A percentile compares a stretch with the other conserved stretches of the same genome.
phyloP scores from a whole-genome alignment of 2,329 filamentous ascomycete genomes.

The Claviceps sp. region DNA sequence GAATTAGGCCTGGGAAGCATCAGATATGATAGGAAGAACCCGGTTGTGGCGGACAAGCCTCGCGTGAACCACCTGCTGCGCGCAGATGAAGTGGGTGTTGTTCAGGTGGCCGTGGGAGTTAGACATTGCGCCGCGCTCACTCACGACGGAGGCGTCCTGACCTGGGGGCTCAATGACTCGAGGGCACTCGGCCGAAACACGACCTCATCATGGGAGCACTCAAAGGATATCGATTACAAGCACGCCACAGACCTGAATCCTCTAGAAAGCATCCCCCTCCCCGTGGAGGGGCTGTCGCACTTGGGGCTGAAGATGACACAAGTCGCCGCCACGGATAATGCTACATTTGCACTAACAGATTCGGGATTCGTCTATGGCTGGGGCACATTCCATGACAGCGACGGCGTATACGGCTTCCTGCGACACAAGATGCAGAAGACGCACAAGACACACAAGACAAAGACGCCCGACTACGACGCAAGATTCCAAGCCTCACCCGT shows the following conservation, averaged over 20 bases:
- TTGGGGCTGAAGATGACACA: conserved; percentile 42
- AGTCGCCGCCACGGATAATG: conserved; percentile 49
- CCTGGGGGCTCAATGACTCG: conserved; percentile 56
- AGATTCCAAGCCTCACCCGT: conserved; percentile 20
- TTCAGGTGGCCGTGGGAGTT: conserved; percentile 47
- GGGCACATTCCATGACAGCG: conserved; percentile 53
- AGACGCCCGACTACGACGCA: conserved; percentile 11
- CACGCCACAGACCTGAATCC: conserved; percentile 39
- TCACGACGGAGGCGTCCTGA: conserved; percentile 47
- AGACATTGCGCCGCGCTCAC: conserved; percentile 52
- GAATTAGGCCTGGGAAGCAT: conserved; percentile 9
- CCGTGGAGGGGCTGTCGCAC: conserved; percentile 32
- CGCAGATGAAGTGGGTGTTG: conserved; percentile 32
- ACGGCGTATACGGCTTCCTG: conserved; percentile 7
- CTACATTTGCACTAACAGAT: conserved; percentile 56
- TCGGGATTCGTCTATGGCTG: conserved; percentile 61
- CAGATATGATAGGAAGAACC: not conserved
- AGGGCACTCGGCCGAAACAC: conserved; percentile 48
- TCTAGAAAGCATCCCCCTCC: conserved; percentile 38
- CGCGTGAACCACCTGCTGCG: conserved; percentile 39
- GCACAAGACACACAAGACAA: conserved; percentile 4
- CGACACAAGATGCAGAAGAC: conserved; percentile 18
- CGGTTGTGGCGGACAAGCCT: conserved; percentile 3
- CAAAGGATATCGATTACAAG: conserved; percentile 20
- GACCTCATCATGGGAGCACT: conserved; percentile 25